Evolutionary conservation across 768 basidiomycete species (phyloP), one percentile per base, ranked within the genome.

Genomic region (Phlebiopsis gigantea): DNA sequence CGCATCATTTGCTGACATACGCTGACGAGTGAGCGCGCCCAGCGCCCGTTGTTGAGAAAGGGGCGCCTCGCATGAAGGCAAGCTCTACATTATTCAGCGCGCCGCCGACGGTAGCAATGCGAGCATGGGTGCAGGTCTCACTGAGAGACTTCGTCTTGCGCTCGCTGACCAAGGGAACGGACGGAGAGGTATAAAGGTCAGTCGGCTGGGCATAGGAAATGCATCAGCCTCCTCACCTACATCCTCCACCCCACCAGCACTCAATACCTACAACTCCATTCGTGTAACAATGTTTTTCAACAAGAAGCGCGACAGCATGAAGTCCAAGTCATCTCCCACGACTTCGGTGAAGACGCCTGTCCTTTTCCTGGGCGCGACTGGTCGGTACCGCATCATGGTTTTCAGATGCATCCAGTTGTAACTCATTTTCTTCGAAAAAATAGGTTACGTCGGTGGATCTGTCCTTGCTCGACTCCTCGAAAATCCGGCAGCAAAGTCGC

Each of bases 361-460:
- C 25, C 28, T 61, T 53, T 10, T 58, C 31, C 39, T 55, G 17
- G 60, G 60, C 21, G 51, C 57, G 4, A 61, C 60, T 12, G 60
- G 60, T 58, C 14, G 19, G 46, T 43, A 17, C 17, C 8, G 22
- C 15, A 3, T 50, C 4, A 22, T n/a, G 42, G 21, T 41, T 24
- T 50, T 25, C n/a, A n/a, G n/a, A n/a, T n/a, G n/a, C n/a, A n/a
- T n/a, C n/a, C n/a, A n/a, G n/a, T n/a, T n/a, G n/a, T n/a, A n/a
- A n/a, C n/a, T n/a, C n/a, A n/a, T n/a, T n/a, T n/a, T n/a, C n/a
- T n/a, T n/a, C n/a, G n/a, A n/a, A n/a, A n/a, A n/a, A n/a, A n/a
- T 21, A 79, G 82, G 81, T 5, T 85, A 83, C 65, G 79, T 83
- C 46, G 81, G 82, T 0, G 83, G 81, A 21, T 74, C 78, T 1